Evolutionary conservation across 2,329 filamentous ascomycete genomes (phyloP).

Genomic region (Leptographium wingfieldii): DNA sequence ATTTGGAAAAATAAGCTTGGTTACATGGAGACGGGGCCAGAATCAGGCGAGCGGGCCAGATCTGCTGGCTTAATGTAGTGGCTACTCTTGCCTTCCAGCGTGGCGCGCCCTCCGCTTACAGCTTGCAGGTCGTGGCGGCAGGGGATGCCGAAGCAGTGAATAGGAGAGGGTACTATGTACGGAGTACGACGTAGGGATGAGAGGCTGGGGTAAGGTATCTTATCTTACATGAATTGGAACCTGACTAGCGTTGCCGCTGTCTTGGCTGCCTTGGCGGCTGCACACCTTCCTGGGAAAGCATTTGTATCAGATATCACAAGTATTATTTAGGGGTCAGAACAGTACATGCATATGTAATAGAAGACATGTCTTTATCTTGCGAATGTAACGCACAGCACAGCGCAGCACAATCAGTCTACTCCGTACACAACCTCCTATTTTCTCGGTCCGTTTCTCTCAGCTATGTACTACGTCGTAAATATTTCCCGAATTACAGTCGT

Average conservation of each 20-base stretch:
- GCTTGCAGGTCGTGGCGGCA: background rate
- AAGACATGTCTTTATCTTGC: too few relatives aligned
- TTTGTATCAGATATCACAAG: too few relatives aligned
- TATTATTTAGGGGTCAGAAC: too few relatives aligned
- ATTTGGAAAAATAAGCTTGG: background rate
- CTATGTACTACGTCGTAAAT: too few relatives aligned
- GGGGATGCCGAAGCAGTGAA: background rate
- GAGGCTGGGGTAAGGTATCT: background rate
- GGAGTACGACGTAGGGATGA: background rate
- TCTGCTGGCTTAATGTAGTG: background rate
- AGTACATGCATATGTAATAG: too few relatives aligned
- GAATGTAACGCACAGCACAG: too few relatives aligned
- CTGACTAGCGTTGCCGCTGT: background rate
- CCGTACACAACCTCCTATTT: too few relatives aligned
- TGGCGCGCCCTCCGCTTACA: background rate
- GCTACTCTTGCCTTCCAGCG: background rate
- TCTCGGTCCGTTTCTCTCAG: too few relatives aligned
- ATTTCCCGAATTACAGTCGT: too few relatives aligned
- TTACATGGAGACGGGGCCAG: background rate
- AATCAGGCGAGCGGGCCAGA: background rate
- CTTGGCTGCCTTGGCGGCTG: background rate
- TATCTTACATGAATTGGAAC: background rate
- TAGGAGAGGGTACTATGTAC: background rate
- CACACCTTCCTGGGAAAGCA: background rate
- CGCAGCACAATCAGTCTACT: too few relatives aligned